Evolutionary conservation across 208 protist species (phyloP).

Genomic region (Leishmania braziliensis): DNA sequence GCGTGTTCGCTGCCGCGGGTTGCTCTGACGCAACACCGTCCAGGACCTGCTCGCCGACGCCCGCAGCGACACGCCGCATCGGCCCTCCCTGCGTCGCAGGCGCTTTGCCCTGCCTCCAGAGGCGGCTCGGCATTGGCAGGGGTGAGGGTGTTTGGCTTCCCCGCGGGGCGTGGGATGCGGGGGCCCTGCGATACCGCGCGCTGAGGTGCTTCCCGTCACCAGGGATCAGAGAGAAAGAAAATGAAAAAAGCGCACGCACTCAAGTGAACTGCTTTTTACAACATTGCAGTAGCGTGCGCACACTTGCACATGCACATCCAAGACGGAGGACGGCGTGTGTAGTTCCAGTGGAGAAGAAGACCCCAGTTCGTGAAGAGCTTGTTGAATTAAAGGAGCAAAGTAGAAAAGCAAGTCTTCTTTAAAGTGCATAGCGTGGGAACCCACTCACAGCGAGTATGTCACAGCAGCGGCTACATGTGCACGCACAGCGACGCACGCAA

Average conservation of each 20-base stretch:
- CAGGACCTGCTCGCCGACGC: background rate
- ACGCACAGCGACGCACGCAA: background rate
- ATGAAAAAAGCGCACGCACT: background rate
- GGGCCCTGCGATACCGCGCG: background rate
- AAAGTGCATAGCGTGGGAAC: background rate
- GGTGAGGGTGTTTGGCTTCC: too few species aligned
- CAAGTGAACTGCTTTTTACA: slow-evolving; percentile 23
- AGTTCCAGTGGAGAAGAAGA: background rate
- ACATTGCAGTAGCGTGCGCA: slow-evolving; percentile 10
- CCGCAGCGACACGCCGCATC: background rate
- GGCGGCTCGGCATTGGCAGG: too few species aligned
- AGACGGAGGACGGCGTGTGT: background rate
- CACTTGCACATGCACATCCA: background rate
- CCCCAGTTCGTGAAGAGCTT: background rate
- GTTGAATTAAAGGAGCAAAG: background rate
- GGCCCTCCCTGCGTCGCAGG: background rate
- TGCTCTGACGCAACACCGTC: background rate
- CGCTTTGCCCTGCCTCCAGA: background rate
- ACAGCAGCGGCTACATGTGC: background rate
- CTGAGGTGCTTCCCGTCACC: background rate
- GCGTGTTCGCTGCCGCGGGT: background rate
- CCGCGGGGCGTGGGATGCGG: too few species aligned
- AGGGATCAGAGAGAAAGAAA: background rate
- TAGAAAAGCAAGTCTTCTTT: background rate
- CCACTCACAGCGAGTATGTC: background rate